phyloP scores from a whole-genome alignment of 2,329 filamentous ascomycete species.

The Hymenoscyphus linearis region DNA sequence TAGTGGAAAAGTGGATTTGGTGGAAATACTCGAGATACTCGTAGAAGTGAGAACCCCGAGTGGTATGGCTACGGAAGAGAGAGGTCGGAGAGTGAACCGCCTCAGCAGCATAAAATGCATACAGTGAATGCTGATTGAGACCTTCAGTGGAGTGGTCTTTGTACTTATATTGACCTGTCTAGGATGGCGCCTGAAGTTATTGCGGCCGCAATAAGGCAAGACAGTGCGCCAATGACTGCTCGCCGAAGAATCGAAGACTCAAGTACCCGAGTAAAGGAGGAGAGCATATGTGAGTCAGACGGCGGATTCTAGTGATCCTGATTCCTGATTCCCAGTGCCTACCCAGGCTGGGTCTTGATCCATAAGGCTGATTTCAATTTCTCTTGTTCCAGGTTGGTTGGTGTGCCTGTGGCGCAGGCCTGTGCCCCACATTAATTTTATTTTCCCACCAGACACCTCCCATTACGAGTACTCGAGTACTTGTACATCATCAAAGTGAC shows the following conservation, averaged over 20 bases:
- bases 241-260: not conserved
- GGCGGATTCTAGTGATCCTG: not conserved
- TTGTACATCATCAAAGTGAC: no score
- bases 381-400: not conserved
- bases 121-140: not conserved
- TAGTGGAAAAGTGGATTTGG: not conserved
- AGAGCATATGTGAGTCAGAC: not conserved
- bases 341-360: not conserved
- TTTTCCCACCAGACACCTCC: not conserved
- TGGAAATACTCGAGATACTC: no score
- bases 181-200: not conserved
- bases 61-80: not conserved
- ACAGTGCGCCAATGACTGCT: not conserved
- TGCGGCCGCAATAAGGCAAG: not conserved
- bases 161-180: not conserved
- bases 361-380: not conserved
- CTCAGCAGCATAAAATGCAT: not conserved
- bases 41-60: not conserved
- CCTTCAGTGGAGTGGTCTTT: not conserved
- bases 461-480: no score
- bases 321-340: no score
- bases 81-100: not conserved
- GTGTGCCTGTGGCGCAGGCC: not conserved
- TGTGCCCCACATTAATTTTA: not conserved
- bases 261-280: not conserved